These are phyloP conservation scores for Neobulgaria alba DNA, from an alignment of 2,329 filamentous ascomycete genomes.

Conservation along the genomic window DNA sequence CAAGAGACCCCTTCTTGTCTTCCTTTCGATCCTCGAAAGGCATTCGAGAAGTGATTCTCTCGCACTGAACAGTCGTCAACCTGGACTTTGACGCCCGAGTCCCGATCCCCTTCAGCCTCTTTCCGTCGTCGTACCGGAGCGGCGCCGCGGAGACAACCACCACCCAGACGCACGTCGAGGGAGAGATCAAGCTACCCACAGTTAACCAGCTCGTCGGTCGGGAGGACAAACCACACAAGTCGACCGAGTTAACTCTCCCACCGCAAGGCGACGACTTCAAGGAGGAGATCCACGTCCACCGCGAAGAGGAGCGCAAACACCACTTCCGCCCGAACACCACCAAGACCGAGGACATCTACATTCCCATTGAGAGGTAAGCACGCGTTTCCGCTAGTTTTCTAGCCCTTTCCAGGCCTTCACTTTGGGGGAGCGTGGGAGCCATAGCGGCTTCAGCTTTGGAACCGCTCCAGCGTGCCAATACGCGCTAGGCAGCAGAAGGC, in stretches of 20 bases:
- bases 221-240: conserved; percentile 92
- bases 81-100: conserved; percentile 99
- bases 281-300: conserved; percentile 78
- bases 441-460: too few species aligned
- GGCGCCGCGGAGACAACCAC: conserved; percentile 52
- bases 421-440: too few species aligned
- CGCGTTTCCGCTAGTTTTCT: conserved; percentile 22
- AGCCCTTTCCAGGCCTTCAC: not conserved
- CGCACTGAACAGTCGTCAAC: conserved; percentile 73
- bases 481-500: not conserved
- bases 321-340: conserved; percentile 62
- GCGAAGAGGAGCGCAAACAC: conserved; percentile 73
- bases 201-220: conserved; percentile 80
- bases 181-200: conserved; percentile 65
- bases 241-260: conserved; percentile 56
- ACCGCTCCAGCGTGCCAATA: not conserved
- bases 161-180: conserved; percentile 71
- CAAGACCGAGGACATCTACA: conserved; percentile 40
- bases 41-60: conserved; percentile 59
- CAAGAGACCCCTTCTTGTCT: conserved; percentile 60
- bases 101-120: conserved; percentile 99
- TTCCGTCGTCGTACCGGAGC: conserved; percentile 91
- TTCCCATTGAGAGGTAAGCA: conserved; percentile 47
- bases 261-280: conserved; percentile 55
- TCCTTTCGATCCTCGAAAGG: conserved; percentile 56